A percentile compares a stretch with the other conserved stretches of the same genome.
Evolutionary conservation across 1,139 yeast species (phyloP).

Genomic region (Kurtzmaniella quercitrusa): DNA sequence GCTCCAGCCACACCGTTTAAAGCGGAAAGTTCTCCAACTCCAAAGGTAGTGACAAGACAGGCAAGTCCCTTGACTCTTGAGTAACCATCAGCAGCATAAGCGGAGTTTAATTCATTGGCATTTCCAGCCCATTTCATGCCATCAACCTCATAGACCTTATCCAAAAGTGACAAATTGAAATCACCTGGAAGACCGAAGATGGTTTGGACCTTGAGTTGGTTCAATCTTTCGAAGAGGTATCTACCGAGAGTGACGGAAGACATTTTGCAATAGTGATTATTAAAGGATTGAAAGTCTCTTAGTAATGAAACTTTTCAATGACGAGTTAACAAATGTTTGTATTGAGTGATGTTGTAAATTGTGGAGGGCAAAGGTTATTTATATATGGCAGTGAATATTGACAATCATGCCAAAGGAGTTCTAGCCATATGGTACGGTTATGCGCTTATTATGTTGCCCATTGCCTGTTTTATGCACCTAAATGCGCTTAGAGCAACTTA

Average conservation of each 20-base stretch:
- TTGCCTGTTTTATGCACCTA: not conserved
- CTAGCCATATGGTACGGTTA: not conserved
- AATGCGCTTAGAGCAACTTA: not conserved
- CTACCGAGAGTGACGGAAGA: constrained; percentile 49
- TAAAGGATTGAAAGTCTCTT: not conserved
- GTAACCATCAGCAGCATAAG: constrained; percentile 71
- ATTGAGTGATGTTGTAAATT: not conserved
- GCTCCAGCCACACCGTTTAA: constrained; percentile 58
- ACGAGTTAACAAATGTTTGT: not conserved
- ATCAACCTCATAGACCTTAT: constrained; percentile 58
- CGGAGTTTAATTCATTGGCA: constrained; percentile 69
- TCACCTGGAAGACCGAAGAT: constrained; percentile 81
- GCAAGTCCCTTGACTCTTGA: constrained; percentile 56
- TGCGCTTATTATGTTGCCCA: not conserved
- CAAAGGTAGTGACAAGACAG: constrained; percentile 61
- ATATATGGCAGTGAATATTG: not conserved
- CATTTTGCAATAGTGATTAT: constrained; percentile 5
- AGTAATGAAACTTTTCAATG: not conserved
- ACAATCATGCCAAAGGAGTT: not conserved
- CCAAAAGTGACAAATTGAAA: constrained; percentile 66
- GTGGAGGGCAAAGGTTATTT: not conserved
- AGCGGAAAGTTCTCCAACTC: constrained; percentile 63
- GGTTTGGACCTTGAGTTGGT: constrained; percentile 58
- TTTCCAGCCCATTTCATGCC: constrained; percentile 67
- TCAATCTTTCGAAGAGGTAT: constrained; percentile 59